A percentile compares a stretch with the other conserved stretches of the same genome.
Conservation (phyloP, 176 grass and related monocot genomes). For the Panicum miliaceum region DNA sequence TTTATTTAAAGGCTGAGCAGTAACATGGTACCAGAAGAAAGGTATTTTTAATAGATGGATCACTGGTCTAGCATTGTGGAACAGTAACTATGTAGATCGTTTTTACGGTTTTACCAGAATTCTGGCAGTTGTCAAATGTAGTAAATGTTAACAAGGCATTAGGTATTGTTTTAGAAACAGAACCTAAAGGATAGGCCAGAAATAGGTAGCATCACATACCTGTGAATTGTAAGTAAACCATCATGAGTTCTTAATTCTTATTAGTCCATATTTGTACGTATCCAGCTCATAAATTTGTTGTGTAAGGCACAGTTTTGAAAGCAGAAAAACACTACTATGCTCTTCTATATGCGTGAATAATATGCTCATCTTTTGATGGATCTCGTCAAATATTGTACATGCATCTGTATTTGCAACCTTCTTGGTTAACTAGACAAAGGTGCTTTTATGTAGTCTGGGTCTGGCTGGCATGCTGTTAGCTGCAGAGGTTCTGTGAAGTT, state of each 20-base stretch:
- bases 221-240: conserved; percentile 5
- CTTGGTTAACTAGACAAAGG: not conserved
- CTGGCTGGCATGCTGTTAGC: not conserved
- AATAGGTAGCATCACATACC: conserved; percentile 5
- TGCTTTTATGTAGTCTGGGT: not conserved
- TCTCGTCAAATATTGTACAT: not conserved
- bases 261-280: conserved; percentile 12
- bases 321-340: not conserved
- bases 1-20: not conserved
- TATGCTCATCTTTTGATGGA: not conserved
- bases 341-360: not conserved
- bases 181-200: conserved; percentile 18
- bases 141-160: conserved; percentile 7
- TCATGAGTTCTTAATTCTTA: not conserved
- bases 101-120: conserved; percentile 20
- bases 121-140: not conserved
- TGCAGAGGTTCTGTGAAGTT: not conserved
- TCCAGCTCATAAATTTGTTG: not conserved
- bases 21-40: not conserved
- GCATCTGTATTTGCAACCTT: not conserved
- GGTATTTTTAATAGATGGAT: conserved; percentile 2
- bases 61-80: not conserved
- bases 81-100: conserved; percentile 10
- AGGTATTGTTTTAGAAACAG: conserved; percentile 28
- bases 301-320: not conserved